Evolutionary conservation across 2,329 filamentous ascomycete genomes (phyloP).

Genomic region (Colletotrichum sp.): DNA sequence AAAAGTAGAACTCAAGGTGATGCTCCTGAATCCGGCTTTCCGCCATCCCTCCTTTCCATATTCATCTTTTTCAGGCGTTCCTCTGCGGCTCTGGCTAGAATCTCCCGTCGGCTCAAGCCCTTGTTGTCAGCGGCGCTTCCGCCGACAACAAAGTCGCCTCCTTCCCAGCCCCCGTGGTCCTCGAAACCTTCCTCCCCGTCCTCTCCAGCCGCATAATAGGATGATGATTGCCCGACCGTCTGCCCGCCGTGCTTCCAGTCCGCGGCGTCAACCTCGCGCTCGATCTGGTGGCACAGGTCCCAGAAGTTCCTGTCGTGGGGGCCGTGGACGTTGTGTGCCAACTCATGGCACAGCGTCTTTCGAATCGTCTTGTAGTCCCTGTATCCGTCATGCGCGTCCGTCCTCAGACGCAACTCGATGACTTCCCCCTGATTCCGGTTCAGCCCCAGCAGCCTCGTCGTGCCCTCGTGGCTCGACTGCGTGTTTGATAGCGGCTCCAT

Average conservation of each 20-base stretch:
- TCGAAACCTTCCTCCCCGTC: conserved; percentile 60
- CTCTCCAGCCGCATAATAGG: conserved; percentile 58
- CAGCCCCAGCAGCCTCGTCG: conserved; percentile 79
- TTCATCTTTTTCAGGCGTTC: conserved; percentile 60
- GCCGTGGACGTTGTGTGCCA: conserved; percentile 88
- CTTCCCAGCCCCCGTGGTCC: conserved; percentile 79
- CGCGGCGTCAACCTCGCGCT: conserved; percentile 80
- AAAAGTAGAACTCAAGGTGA: not conserved
- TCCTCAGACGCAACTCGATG: conserved; percentile 89
- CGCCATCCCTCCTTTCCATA: conserved; percentile 27
- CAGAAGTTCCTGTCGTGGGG: conserved; percentile 89
- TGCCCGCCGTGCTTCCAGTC: conserved; percentile 80
- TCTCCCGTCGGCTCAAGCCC: conserved; percentile 72
- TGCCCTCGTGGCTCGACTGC: conserved; percentile 69
- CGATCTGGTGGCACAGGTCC: conserved; percentile 86
- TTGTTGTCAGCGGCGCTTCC: conserved; percentile 51
- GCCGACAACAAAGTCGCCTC: conserved; percentile 79
- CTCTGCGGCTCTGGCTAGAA: conserved; percentile 77
- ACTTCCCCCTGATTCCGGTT: conserved; percentile 89
- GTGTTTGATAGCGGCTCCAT: conserved; percentile 93
- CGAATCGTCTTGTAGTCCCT: conserved; percentile 91
- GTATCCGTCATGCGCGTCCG: conserved; percentile 93
- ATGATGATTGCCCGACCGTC: conserved; percentile 68
- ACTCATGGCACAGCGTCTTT: conserved; percentile 91
- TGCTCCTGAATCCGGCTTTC: conserved; percentile 16